These are phyloP conservation scores for sunflower (Helianthus annuus) DNA, from an alignment of 129 eudicot species.

Conservation along the genomic window DNA sequence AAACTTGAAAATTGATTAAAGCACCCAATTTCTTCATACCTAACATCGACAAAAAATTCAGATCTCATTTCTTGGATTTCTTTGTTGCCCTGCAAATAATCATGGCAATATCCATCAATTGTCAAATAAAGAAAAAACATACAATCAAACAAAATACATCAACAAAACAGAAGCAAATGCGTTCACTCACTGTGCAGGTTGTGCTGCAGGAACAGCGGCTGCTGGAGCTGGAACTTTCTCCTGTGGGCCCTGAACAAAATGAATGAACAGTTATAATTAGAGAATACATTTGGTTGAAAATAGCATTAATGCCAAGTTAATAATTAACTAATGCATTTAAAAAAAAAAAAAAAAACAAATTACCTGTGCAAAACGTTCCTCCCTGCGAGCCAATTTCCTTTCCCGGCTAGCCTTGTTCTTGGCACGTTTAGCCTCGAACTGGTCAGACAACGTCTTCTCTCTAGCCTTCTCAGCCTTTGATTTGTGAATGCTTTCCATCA, in stretches of 20 bases:
- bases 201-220: slow-evolving; percentile 42
- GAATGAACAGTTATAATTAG: neutral
- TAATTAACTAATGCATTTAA: too few relatives aligned
- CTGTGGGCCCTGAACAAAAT: slow-evolving; percentile 48
- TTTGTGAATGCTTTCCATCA: slow-evolving; percentile 87
- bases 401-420: slow-evolving; percentile 75
- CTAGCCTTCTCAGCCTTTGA: slow-evolving; percentile 95
- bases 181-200: slow-evolving; percentile 51
- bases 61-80: slow-evolving; percentile 73
- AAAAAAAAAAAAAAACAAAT: too few relatives aligned
- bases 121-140: neutral
- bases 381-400: slow-evolving; percentile 61
- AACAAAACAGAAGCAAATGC: neutral
- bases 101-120: neutral
- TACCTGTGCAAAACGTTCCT: slow-evolving; percentile 67
- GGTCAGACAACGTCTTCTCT: slow-evolving; percentile 80
- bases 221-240: slow-evolving; percentile 51
- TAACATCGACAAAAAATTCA: neutral
- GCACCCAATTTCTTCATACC: slow-evolving; percentile 25
- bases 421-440: slow-evolving; percentile 75
- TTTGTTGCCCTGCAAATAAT: slow-evolving; percentile 50
- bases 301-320: too few relatives aligned
- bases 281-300: too few relatives aligned
- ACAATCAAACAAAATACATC: neutral
- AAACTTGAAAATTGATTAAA: slow-evolving; percentile 28